Conservation (phyloP, 1,284 basidiomycete genomes). For the Paramarasmius palmivorus region DNA sequence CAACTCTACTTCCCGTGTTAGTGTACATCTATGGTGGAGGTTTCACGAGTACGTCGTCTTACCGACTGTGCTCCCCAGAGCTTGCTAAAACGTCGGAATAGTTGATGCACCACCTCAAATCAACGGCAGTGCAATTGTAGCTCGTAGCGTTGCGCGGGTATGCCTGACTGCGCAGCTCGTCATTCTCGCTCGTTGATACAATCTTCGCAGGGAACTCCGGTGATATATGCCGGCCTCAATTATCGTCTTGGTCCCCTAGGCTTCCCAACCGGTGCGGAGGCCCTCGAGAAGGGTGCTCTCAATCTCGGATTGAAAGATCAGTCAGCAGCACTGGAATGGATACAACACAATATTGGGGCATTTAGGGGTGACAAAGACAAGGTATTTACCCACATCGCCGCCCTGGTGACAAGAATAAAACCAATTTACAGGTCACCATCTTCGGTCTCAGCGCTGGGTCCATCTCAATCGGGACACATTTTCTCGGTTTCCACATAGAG, state of each 20-base stretch:
- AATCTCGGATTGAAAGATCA: slow-evolving; percentile 37
- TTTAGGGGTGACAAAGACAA: slow-evolving; percentile 41
- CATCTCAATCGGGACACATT: slow-evolving; percentile 41
- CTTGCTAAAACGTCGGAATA: slow-evolving; percentile 26
- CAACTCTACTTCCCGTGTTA: slow-evolving; percentile 37
- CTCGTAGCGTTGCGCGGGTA: slow-evolving; percentile 45
- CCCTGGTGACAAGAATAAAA: not conserved
- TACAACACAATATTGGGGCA: slow-evolving; percentile 33
- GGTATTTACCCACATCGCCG: slow-evolving; percentile 14
- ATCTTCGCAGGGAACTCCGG: slow-evolving; percentile 41
- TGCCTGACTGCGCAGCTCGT: slow-evolving; percentile 6
- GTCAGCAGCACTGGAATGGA: slow-evolving; percentile 34
- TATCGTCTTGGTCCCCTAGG: slow-evolving; percentile 42
- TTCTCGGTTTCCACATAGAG: slow-evolving; percentile 39
- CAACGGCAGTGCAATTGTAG: slow-evolving; percentile 45
- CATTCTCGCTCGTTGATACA: not conserved
- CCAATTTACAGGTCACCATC: slow-evolving; percentile 41
- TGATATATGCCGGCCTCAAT: slow-evolving; percentile 56
- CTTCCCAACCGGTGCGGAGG: slow-evolving; percentile 37
- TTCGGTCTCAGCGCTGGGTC: slow-evolving; percentile 56
- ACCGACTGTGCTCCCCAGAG: not conserved
- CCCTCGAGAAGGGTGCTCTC: slow-evolving; percentile 26
- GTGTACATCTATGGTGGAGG: slow-evolving; percentile 20
- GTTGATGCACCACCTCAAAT: slow-evolving; percentile 32
- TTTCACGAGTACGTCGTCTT: slow-evolving; percentile 36